Conservation (phyloP, 2,329 filamentous ascomycete species). For the Talaromyces sp. region DNA sequence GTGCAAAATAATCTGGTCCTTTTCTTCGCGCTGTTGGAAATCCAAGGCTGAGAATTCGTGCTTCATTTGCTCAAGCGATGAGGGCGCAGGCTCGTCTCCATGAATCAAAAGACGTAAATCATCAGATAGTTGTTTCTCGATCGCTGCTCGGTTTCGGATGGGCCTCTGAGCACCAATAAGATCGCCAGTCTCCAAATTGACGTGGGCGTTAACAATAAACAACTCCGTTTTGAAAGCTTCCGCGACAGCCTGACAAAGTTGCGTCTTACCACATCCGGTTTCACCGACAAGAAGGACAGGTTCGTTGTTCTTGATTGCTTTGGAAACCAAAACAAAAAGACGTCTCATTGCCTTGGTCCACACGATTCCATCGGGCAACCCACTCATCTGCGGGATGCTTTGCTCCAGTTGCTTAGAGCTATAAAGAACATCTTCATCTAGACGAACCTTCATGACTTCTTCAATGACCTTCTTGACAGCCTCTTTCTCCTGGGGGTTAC, state of each 20-base stretch:
- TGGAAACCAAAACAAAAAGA: constrained; percentile 83
- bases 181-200: constrained; percentile 97
- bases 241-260: constrained; percentile 88
- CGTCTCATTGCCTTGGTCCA: constrained; percentile 96
- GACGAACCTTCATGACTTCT: constrained; percentile 80
- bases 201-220: constrained; percentile 93
- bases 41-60: constrained; percentile 60
- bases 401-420: constrained; percentile 60
- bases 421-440: constrained; percentile 76
- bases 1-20: constrained; percentile 54
- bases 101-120: constrained; percentile 58
- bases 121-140: constrained; percentile 66
- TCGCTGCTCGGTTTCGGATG: constrained; percentile 77
- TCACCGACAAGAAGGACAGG: constrained; percentile 94
- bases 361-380: constrained; percentile 61
- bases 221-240: constrained; percentile 75
- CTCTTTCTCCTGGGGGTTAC: constrained; percentile 81
- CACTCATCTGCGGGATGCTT: constrained; percentile 50
- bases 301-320: constrained; percentile 86
- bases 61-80: constrained; percentile 60
- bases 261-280: constrained; percentile 97
- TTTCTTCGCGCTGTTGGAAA: constrained; percentile 44
- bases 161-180: constrained; percentile 94
- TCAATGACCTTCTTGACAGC: constrained; percentile 89
- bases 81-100: constrained; percentile 34